Evolutionary conservation across 106 monocot species (phyloP).

Genomic region (Dactylorhiza incarnata): DNA sequence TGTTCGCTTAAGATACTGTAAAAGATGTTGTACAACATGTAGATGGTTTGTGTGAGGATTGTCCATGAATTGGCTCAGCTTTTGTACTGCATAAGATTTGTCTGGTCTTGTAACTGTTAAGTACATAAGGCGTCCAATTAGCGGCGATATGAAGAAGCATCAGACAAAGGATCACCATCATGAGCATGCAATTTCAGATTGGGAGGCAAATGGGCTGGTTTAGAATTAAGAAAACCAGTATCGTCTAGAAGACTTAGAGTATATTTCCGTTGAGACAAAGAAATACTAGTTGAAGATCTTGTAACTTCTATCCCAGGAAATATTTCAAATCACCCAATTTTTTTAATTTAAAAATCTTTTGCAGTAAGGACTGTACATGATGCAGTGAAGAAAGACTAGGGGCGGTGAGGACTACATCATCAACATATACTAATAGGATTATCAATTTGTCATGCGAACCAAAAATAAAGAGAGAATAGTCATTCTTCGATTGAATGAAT

Average conservation of each 20-base stretch:
- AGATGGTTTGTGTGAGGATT: neutral
- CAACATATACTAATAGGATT: too few relatives aligned
- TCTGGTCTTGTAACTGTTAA: too few relatives aligned
- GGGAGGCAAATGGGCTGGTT: too few relatives aligned
- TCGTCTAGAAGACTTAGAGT: too few relatives aligned
- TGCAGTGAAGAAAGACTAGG: neutral
- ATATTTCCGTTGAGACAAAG: too few relatives aligned
- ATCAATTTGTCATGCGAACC: neutral
- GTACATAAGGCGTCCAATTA: too few relatives aligned
- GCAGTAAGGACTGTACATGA: neutral
- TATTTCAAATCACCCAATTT: neutral
- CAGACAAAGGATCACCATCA: too few relatives aligned
- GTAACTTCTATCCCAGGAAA: neutral
- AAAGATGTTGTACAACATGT: too few relatives aligned
- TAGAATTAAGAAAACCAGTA: too few relatives aligned
- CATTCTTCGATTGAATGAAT: neutral
- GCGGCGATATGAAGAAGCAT: neutral
- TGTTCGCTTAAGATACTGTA: neutral
- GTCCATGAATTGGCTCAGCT: too few relatives aligned
- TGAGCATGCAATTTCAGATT: too few relatives aligned
- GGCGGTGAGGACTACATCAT: neutral
- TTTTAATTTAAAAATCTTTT: neutral
- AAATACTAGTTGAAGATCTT: neutral
- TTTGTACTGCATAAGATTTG: too few relatives aligned
- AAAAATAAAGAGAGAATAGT: neutral